Conservation (phyloP, 2,329 filamentous ascomycete genomes). For the Didymella arachidicola region DNA sequence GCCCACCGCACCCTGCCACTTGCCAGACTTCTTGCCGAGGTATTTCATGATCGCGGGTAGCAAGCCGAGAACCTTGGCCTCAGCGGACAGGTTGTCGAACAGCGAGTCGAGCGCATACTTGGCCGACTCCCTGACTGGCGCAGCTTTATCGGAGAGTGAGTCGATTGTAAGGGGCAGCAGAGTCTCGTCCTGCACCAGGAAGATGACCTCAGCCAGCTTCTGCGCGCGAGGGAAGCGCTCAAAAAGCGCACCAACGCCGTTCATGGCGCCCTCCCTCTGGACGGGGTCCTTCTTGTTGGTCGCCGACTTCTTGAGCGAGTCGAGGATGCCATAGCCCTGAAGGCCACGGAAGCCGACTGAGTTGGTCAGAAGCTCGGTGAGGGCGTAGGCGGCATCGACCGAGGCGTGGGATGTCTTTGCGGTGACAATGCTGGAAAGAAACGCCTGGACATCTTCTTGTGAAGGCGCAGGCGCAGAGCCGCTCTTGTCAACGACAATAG, state of each 20-base stretch:
- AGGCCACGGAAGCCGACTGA: conserved; percentile 71
- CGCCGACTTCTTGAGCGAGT: conserved; percentile 77
- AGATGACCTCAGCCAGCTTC: conserved; percentile 78
- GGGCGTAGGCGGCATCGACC: conserved; percentile 69
- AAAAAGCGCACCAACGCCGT: conserved; percentile 90
- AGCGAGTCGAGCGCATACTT: conserved; percentile 93
- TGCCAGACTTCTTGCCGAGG: conserved; percentile 82
- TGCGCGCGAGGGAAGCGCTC: conserved; percentile 84
- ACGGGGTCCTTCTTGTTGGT: conserved; percentile 91
- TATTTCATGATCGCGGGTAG: conserved; percentile 79
- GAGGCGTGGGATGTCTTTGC: conserved; percentile 63
- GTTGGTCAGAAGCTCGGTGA: conserved; percentile 70
- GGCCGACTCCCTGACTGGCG: conserved; percentile 86
- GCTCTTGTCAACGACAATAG: conserved; percentile 57
- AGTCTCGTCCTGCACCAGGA: conserved; percentile 81
- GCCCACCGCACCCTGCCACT: conserved; percentile 96
- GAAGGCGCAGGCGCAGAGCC: conserved; percentile 53
- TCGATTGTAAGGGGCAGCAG: conserved; percentile 79
- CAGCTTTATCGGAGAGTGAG: conserved; percentile 85
- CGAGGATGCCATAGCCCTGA: conserved; percentile 67
- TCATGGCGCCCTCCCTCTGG: conserved; percentile 89
- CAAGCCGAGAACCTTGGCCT: conserved; percentile 83
- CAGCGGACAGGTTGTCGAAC: conserved; percentile 78
- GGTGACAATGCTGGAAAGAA: conserved; percentile 56
- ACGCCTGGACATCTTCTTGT: conserved; percentile 55